A percentile compares a stretch with the other conserved stretches of the same genome.
Evolutionary conservation across 1,284 basidiomycete species (phyloP).

Genomic region (Nidula niveotomentosa): DNA sequence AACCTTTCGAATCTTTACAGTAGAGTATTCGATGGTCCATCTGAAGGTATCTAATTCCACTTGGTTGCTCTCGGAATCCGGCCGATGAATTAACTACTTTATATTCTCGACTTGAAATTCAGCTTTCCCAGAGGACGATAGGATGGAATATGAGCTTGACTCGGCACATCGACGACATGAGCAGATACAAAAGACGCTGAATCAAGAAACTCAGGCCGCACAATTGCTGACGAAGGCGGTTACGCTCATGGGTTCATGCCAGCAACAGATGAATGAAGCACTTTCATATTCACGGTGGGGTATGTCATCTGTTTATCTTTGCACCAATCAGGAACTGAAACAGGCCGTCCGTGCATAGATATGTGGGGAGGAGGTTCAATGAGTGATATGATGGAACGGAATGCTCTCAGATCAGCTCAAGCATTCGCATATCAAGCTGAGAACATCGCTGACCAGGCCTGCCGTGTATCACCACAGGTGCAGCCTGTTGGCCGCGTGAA

Average conservation of each 20-base stretch:
- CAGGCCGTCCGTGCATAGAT: slow-evolving; percentile 19
- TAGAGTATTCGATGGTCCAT: slow-evolving; percentile 41
- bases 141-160: slow-evolving; percentile 32
- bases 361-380: slow-evolving; percentile 37
- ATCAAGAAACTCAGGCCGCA: slow-evolving; percentile 34
- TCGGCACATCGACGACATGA: slow-evolving; percentile 27
- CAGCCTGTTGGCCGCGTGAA: slow-evolving; percentile 31
- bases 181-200: slow-evolving; percentile 30
- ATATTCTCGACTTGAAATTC: neutral
- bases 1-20: slow-evolving; percentile 35
- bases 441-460: slow-evolving; percentile 34
- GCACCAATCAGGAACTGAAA: no score
- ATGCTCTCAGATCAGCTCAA: slow-evolving; percentile 32
- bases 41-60: slow-evolving; percentile 22
- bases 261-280: slow-evolving; percentile 30
- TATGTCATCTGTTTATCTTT: slow-evolving; percentile 11
- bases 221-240: slow-evolving; percentile 33
- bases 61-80: no score
- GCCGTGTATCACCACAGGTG: slow-evolving; percentile 30
- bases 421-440: slow-evolving; percentile 30
- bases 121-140: slow-evolving; percentile 39
- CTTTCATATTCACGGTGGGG: slow-evolving; percentile 35
- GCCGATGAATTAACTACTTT: neutral
- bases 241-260: slow-evolving; percentile 24
- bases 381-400: slow-evolving; percentile 38